phyloP scores from a whole-genome alignment of 192 early-diverging fungal genomes.

The Phycomyces nitens region DNA sequence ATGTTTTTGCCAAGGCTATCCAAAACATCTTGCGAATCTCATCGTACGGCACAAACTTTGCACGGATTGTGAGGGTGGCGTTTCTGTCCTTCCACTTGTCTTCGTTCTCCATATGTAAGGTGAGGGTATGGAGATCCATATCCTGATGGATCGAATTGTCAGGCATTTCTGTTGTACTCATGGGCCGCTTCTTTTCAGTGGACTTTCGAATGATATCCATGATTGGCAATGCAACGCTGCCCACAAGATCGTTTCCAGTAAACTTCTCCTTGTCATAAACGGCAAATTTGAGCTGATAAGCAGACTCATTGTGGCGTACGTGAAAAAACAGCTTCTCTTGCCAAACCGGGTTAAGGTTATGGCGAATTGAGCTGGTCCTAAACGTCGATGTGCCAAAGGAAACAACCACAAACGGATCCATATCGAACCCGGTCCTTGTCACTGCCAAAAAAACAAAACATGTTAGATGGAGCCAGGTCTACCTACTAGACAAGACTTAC shows the following conservation, averaged over 20 bases:
- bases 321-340: slow-evolving; percentile 67
- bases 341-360: slow-evolving; percentile 72
- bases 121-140: slow-evolving; percentile 41
- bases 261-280: slow-evolving; percentile 77
- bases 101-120: slow-evolving; percentile 32
- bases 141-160: slow-evolving; percentile 24
- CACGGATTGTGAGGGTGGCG: slow-evolving; percentile 50
- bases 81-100: slow-evolving; percentile 37
- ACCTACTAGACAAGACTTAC: slow-evolving; percentile 16
- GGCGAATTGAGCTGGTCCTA: slow-evolving; percentile 59
- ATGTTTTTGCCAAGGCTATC: slow-evolving; percentile 56
- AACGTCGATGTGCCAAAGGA: slow-evolving; percentile 68
- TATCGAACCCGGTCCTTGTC: slow-evolving; percentile 64
- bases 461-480: too few species aligned
- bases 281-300: slow-evolving; percentile 51
- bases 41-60: slow-evolving; percentile 65
- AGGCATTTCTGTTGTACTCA: slow-evolving; percentile 1
- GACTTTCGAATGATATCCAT: slow-evolving; percentile 48
- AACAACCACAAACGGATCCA: slow-evolving; percentile 80
- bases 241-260: slow-evolving; percentile 64
- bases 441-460: slow-evolving; percentile 16
- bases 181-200: slow-evolving; percentile 10
- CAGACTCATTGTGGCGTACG: slow-evolving; percentile 40
- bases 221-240: slow-evolving; percentile 42
- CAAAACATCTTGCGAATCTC: slow-evolving; percentile 69